Percentiles rank a stretch among this genome's conserved stretches.
Evolutionary conservation across 345 rosid species (phyloP).

Genomic region (Eucalyptus erythrocorys): DNA sequence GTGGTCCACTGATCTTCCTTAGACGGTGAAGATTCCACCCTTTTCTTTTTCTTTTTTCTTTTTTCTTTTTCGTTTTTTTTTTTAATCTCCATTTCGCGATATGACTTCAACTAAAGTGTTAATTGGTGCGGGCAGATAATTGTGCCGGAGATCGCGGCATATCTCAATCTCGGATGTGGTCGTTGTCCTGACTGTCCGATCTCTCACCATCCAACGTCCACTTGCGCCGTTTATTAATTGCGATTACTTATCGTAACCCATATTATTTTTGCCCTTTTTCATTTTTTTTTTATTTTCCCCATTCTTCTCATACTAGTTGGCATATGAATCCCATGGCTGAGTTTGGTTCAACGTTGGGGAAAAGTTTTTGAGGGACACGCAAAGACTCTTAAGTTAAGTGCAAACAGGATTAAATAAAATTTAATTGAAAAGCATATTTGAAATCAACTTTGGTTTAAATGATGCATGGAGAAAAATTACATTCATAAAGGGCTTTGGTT

Average conservation of each 20-base stretch:
- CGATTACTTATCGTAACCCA: neutral
- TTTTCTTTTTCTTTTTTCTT: neutral
- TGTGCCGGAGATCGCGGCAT: neutral
- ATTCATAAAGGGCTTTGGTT: neutral
- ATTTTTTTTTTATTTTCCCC: neutral
- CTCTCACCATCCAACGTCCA: neutral
- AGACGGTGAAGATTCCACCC: neutral
- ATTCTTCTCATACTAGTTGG: neutral
- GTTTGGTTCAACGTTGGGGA: neutral
- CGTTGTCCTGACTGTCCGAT: neutral
- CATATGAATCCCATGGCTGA: neutral
- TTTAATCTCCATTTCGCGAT: neutral
- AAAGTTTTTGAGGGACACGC: neutral
- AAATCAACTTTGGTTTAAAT: neutral
- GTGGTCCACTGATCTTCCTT: neutral
- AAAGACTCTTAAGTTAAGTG: neutral
- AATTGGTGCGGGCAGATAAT: neutral
- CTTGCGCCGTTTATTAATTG: neutral
- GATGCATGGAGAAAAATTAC: neutral
- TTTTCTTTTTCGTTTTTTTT: neutral
- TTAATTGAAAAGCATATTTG: neutral
- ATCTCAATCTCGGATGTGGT: neutral
- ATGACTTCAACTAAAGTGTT: neutral
- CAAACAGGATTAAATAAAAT: neutral
- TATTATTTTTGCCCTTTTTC: neutral